These are phyloP conservation scores for Endocalyx cinctus DNA, from an alignment of 2,329 filamentous ascomycete species.

Conservation along the genomic window DNA sequence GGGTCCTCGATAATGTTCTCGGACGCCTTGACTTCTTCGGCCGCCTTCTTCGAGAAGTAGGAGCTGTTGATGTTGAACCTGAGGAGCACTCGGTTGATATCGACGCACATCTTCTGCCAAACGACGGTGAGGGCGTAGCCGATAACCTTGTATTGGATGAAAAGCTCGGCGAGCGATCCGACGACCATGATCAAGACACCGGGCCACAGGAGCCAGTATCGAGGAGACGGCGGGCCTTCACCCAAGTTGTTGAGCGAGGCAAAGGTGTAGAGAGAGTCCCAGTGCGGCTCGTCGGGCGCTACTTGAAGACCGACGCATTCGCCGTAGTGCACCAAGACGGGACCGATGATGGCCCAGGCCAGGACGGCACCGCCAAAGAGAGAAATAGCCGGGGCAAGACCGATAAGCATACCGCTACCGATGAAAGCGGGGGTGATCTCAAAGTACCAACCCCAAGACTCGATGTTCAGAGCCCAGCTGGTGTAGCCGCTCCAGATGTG, in stretches of 20 bases:
- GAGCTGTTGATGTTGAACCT: conserved; percentile 36
- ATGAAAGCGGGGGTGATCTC: conserved; percentile 57
- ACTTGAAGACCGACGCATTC: conserved; percentile 36
- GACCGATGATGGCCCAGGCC: conserved; percentile 54
- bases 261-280: conserved; percentile 36
- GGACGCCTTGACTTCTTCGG: conserved; percentile 23
- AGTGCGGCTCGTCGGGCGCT: conserved; percentile 35
- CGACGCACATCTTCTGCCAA: conserved; percentile 39
- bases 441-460: conserved; percentile 55
- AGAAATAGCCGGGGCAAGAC: conserved; percentile 53
- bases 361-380: conserved; percentile 51
- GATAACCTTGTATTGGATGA: conserved; percentile 36
- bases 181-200: conserved; percentile 39
- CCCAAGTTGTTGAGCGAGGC: conserved; percentile 28
- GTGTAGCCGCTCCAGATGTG: conserved; percentile 51
- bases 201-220: conserved; percentile 39
- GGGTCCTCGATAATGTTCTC: conserved; percentile 45
- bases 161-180: conserved; percentile 33
- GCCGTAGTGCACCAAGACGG: conserved; percentile 48
- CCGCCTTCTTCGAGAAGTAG: conserved; percentile 38
- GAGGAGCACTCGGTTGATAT: conserved; percentile 34
- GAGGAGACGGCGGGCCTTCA: conserved; percentile 29
- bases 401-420: conserved; percentile 54
- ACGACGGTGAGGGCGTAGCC: conserved; percentile 38
- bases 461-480: conserved; percentile 45